Evolutionary conservation across 2,329 filamentous ascomycete species (phyloP).

Genomic region (Metarhizium rileyi): DNA sequence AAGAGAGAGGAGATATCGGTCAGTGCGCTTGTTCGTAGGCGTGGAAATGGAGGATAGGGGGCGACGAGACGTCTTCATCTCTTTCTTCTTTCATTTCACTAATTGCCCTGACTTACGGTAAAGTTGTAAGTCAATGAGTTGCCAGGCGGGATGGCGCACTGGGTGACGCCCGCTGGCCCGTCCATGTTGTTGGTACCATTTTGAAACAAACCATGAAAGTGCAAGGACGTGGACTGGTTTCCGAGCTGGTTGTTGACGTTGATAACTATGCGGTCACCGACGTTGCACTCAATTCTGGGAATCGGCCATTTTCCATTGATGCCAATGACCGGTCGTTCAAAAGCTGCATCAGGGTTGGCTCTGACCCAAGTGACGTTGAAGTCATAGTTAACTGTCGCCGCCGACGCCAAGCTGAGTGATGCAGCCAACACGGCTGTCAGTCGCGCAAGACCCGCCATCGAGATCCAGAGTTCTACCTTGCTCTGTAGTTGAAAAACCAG

Average conservation of each 20-base stretch:
- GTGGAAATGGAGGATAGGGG: neutral
- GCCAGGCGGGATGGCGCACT: slow-evolving; percentile 57
- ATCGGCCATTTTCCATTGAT: slow-evolving; percentile 72
- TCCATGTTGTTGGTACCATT: slow-evolving; percentile 63
- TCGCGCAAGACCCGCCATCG: slow-evolving; percentile 11
- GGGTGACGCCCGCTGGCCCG: slow-evolving; percentile 54
- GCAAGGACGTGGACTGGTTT: slow-evolving; percentile 53
- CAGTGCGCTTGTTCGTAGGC: neutral
- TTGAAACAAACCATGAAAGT: slow-evolving; percentile 64
- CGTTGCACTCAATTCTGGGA: slow-evolving; percentile 51
- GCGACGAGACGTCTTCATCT: too few species aligned
- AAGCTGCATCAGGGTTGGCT: slow-evolving; percentile 60
- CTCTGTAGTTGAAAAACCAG: neutral
- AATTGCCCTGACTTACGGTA: slow-evolving; percentile 33
- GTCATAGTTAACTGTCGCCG: slow-evolving; percentile 46
- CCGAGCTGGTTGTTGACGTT: slow-evolving; percentile 50
- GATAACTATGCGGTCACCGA: slow-evolving; percentile 52
- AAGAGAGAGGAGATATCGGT: neutral
- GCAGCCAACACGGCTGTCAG: slow-evolving; percentile 9
- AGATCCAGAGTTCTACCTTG: neutral
- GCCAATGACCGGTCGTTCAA: slow-evolving; percentile 58
- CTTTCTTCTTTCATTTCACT: too few species aligned
- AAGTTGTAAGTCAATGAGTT: slow-evolving; percentile 61
- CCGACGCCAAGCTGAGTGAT: slow-evolving; percentile 12
- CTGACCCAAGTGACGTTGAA: slow-evolving; percentile 64